Percentiles rank a stretch among this genome's conserved stretches.
Conservation (phyloP, 2,329 filamentous ascomycete species). For the Clonostachys sp. region DNA sequence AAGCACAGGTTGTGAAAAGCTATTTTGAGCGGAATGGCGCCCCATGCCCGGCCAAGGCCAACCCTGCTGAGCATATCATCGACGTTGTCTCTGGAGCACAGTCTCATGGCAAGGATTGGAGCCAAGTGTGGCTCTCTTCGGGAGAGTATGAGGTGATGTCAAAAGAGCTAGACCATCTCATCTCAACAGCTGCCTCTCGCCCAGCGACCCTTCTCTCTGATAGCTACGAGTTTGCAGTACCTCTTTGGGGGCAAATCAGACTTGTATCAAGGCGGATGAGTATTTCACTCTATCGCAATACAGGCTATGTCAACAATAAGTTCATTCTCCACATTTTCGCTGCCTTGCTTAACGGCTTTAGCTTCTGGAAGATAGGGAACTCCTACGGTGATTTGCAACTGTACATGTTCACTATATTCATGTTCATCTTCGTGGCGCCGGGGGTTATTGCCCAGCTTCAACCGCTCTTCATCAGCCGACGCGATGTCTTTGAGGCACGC, state of each 20-base stretch:
- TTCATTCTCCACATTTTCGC: constrained; percentile 48
- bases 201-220: constrained; percentile 33
- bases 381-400: constrained; percentile 46
- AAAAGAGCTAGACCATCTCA: constrained; percentile 60
- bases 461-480: constrained; percentile 51
- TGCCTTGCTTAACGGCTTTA: constrained; percentile 56
- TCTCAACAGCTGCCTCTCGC: constrained; percentile 44
- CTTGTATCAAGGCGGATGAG: constrained; percentile 61
- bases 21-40: constrained; percentile 60
- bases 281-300: constrained; percentile 60
- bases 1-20: constrained; percentile 40
- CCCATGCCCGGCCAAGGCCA: background rate
- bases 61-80: background rate
- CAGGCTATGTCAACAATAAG: constrained; percentile 63
- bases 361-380: constrained; percentile 55
- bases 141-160: constrained; percentile 51
- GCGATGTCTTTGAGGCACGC: constrained; percentile 52
- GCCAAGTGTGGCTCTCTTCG: constrained; percentile 63
- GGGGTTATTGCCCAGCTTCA: constrained; percentile 55
- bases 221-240: constrained; percentile 68
- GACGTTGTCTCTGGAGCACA: constrained; percentile 19
- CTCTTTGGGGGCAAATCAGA: constrained; percentile 58
- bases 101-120: constrained; percentile 53
- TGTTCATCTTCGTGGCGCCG: constrained; percentile 58
- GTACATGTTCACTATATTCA: constrained; percentile 55